Conservation (phyloP, 208 protist genomes). For the Crithidia thermophila region DNA sequence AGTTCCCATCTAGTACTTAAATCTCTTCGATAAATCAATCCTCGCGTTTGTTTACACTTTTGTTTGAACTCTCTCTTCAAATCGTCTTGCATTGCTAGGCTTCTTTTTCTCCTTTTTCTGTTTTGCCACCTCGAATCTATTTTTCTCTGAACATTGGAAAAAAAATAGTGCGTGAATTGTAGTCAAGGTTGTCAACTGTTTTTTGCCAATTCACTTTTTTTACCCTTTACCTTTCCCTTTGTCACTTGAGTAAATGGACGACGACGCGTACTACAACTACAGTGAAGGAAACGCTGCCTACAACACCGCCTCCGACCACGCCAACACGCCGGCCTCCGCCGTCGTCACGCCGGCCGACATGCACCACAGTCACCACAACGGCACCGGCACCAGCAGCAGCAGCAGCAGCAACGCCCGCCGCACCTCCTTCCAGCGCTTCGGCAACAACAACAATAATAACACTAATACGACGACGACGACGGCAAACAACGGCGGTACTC, state of each 20-base stretch:
- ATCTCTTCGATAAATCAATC: too few species aligned
- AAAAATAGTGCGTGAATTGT: too few species aligned
- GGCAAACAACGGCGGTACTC: too few species aligned
- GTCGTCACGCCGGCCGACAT: background rate
- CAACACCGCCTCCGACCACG: background rate
- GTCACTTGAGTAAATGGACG: background rate
- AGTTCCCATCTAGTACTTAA: too few species aligned
- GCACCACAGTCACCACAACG: slow-evolving; percentile 1
- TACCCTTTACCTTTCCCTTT: background rate
- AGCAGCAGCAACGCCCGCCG: slow-evolving; percentile 8
- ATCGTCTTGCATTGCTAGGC: too few species aligned
- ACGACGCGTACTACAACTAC: slow-evolving; percentile 5
- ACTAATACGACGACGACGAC: background rate
- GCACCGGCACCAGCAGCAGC: slow-evolving; percentile 9
- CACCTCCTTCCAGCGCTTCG: background rate
- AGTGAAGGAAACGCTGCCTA: background rate
- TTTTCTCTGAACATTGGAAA: too few species aligned
- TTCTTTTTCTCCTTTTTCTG: too few species aligned
- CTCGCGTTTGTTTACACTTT: too few species aligned
- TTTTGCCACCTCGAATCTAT: too few species aligned
- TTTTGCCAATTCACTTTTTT: slow-evolving; percentile 1
- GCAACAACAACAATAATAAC: background rate
- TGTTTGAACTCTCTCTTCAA: too few species aligned
- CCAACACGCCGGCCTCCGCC: background rate
- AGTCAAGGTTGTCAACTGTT: too few species aligned